Percentiles rank a stretch among this genome's conserved stretches.
Evolutionary conservation across 1,284 basidiomycete species (phyloP).

Genomic region (Moesziomyces parantarcticus): DNA sequence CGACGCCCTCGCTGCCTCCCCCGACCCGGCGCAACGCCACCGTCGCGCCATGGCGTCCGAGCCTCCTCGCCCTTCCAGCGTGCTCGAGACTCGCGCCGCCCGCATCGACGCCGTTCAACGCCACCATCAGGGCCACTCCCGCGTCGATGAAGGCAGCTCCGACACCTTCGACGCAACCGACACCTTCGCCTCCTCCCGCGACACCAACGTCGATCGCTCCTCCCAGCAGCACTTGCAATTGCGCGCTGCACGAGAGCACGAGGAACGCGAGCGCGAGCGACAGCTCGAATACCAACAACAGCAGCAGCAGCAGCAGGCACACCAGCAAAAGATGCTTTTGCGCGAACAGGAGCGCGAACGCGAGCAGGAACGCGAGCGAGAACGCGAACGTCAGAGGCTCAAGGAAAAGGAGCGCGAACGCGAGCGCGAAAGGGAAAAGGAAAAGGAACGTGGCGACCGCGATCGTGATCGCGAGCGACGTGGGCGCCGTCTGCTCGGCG

Average conservation of each 20-base stretch:
- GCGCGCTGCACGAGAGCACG: slow-evolving; percentile 25
- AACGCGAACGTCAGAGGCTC: slow-evolving; percentile 11
- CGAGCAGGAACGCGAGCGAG: slow-evolving; percentile 25
- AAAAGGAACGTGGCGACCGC: slow-evolving; percentile 40
- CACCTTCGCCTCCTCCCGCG: slow-evolving; percentile 36
- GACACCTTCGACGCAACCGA: slow-evolving; percentile 38
- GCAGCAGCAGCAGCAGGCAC: slow-evolving; percentile 33
- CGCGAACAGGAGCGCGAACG: slow-evolving; percentile 26
- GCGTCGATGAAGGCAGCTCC: slow-evolving; percentile 35
- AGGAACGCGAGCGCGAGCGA: slow-evolving; percentile 28
- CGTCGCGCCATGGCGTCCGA: slow-evolving; percentile 41
- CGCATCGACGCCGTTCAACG: slow-evolving; percentile 38
- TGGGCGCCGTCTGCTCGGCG: slow-evolving; percentile 74
- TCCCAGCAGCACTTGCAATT: slow-evolving; percentile 36
- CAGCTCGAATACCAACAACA: slow-evolving; percentile 7
- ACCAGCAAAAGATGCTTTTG: slow-evolving; percentile 13
- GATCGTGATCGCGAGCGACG: slow-evolving; percentile 52
- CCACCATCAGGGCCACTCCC: slow-evolving; percentile 28
- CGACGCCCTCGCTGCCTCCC: slow-evolving; percentile 24
- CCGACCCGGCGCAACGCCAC: slow-evolving; percentile 27
- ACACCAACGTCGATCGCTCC: slow-evolving; percentile 38
- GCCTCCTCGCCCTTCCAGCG: slow-evolving; percentile 51
- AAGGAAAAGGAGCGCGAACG: slow-evolving; percentile 36
- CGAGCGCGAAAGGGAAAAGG: slow-evolving; percentile 38
- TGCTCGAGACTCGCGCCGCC: slow-evolving; percentile 45